Percentiles rank a stretch among this genome's conserved stretches.
phyloP scores from a whole-genome alignment of 148 eudicot genomes.

The Salicornia ramosissima region DNA sequence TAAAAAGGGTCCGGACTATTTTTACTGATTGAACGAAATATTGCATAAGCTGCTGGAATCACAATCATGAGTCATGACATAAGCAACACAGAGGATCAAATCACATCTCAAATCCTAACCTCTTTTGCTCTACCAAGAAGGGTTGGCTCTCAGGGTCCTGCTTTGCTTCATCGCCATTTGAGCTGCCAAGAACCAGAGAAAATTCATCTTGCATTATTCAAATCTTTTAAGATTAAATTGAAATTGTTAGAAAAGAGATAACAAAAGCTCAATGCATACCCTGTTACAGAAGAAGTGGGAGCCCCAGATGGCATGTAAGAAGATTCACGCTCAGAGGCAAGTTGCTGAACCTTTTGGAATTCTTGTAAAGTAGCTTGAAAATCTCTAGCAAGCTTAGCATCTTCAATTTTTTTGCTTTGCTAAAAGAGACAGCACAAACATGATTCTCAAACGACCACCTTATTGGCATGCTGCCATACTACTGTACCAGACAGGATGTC shows the following conservation, averaged over 20 bases:
- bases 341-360: conserved; percentile 77
- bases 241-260: neutral
- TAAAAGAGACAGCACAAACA: conserved; percentile 18
- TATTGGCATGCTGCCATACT: neutral
- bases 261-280: conserved; percentile 27
- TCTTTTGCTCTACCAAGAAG: conserved; percentile 50
- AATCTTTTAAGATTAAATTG: neutral
- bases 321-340: conserved; percentile 74
- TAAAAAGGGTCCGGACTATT: no score
- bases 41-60: neutral
- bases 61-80: neutral
- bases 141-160: conserved; percentile 52
- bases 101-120: conserved; percentile 26
- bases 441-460: neutral
- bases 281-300: conserved; percentile 31
- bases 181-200: conserved; percentile 25
- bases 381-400: conserved; percentile 82
- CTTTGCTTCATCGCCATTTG: conserved; percentile 36
- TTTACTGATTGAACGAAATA: no score
- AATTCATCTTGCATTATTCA: conserved; percentile 4
- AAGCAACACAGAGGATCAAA: neutral
- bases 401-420: conserved; percentile 65
- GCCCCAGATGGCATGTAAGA: conserved; percentile 54
- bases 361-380: conserved; percentile 62
- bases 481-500: neutral